Conservation (phyloP, 495 filamentous ascomycete genomes). For the Durotheca rogersii region DNA sequence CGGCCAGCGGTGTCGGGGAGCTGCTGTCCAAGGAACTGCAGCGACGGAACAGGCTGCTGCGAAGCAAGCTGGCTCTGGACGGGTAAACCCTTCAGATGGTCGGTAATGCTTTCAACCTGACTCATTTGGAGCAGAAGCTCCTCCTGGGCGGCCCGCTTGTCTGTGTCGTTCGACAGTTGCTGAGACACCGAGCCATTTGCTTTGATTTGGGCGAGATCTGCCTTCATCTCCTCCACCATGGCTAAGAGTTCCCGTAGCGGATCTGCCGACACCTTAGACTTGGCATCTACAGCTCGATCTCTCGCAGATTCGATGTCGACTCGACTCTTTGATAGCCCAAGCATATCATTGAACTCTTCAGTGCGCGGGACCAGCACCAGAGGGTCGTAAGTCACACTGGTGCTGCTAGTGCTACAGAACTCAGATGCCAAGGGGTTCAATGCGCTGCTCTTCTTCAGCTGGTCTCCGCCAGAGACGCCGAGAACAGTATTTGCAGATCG, state of each 20-base stretch:
- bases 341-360: not conserved
- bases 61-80: too few relatives aligned
- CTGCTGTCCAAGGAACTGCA: too few relatives aligned
- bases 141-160: not conserved
- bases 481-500: too few relatives aligned
- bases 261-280: not conserved
- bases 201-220: conserved; percentile 1
- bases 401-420: conserved; percentile 5
- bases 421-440: conserved; percentile 30
- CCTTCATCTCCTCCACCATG: not conserved
- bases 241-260: not conserved
- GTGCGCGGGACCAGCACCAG: too few relatives aligned
- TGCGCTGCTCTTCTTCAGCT: conserved; percentile 2
- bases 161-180: not conserved
- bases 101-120: not conserved
- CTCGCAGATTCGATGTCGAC: not conserved
- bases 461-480: conserved; percentile 2
- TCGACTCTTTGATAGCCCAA: not conserved
- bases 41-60: too few relatives aligned
- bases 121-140: not conserved
- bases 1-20: too few relatives aligned
- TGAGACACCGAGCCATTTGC: not conserved
- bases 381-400: not conserved
- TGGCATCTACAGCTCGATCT: not conserved
- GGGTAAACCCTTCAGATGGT: too few relatives aligned